These are phyloP conservation scores for Paracoccidioides brasiliensis DNA, from an alignment of 2,329 filamentous ascomycete genomes.

Conservation along the genomic window DNA sequence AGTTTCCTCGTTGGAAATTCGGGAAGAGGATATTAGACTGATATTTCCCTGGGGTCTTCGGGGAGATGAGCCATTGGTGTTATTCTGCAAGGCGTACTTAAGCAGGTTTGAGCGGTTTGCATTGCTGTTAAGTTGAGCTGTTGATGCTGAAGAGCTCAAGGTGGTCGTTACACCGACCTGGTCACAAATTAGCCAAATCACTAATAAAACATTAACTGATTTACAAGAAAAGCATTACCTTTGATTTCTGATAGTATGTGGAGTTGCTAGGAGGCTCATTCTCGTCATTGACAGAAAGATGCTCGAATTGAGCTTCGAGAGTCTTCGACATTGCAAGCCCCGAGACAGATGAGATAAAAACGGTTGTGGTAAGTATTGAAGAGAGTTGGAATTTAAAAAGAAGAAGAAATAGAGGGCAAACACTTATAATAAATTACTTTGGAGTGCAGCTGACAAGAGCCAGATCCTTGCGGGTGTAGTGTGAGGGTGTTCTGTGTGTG, in stretches of 20 bases:
- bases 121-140: conserved; percentile 31
- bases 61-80: conserved; percentile 53
- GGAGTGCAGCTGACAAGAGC: no score
- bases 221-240: conserved; percentile 42
- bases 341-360: conserved; percentile 22
- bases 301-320: conserved; percentile 79
- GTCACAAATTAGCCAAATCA: background rate
- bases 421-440: background rate
- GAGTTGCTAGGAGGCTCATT: conserved; percentile 50
- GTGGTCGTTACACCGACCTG: conserved; percentile 28
- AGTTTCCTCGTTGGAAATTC: conserved; percentile 37
- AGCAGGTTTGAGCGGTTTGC: conserved; percentile 65
- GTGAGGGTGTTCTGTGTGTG: background rate
- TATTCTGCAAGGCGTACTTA: conserved; percentile 71
- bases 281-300: conserved; percentile 79
- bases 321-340: conserved; percentile 53
- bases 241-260: conserved; percentile 55
- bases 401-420: background rate
- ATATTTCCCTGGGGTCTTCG: conserved; percentile 31
- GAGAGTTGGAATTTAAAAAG: background rate
- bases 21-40: conserved; percentile 19
- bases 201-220: background rate
- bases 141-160: conserved; percentile 4
- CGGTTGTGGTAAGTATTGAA: background rate
- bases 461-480: no score